Conservation (phyloP, 306 rosid genomes). For the Elaeagnus macrophylla region DNA sequence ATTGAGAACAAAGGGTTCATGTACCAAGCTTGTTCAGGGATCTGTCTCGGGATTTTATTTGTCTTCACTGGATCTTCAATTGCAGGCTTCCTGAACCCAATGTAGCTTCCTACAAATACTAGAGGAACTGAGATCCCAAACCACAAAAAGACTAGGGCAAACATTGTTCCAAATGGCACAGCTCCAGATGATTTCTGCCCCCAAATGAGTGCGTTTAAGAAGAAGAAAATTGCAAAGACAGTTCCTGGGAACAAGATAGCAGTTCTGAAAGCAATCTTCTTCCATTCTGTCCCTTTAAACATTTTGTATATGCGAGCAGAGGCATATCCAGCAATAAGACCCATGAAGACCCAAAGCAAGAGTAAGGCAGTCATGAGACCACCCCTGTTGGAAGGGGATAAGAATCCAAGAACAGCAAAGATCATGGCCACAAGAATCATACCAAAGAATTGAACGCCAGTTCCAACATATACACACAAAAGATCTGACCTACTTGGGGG, state of each 20-base stretch:
- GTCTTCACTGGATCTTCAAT: constrained; percentile 94
- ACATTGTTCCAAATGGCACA: constrained; percentile 97
- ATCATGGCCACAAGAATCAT: constrained; percentile 91
- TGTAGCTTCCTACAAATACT: constrained; percentile 83
- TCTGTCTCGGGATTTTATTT: constrained; percentile 95
- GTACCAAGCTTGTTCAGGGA: constrained; percentile 99
- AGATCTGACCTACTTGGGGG: constrained; percentile 74
- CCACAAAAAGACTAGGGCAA: constrained; percentile 88
- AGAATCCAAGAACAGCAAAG: constrained; percentile 90
- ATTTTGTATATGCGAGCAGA: constrained; percentile 82
- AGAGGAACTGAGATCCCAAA: constrained; percentile 98
- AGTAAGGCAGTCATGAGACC: constrained; percentile 98
- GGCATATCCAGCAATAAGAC: constrained; percentile 80
- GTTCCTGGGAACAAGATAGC: constrained; percentile 72
- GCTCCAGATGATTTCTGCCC: constrained; percentile 99
- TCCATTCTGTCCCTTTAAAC: constrained; percentile 97
- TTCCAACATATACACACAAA: constrained; percentile 89
- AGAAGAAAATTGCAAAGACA: constrained; percentile 63
- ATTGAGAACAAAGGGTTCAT: constrained; percentile 88
- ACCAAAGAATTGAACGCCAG: constrained; percentile 90
- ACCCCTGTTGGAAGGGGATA: constrained; percentile 97
- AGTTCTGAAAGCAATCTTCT: constrained; percentile 68
- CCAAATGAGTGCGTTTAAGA: constrained; percentile 77
- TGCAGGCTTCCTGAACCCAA: constrained; percentile 96
- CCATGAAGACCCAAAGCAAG: constrained; percentile 97